These are phyloP conservation scores for Calonectria henricotiae DNA, from an alignment of 2,329 filamentous ascomycete genomes.

Conservation along the genomic window DNA sequence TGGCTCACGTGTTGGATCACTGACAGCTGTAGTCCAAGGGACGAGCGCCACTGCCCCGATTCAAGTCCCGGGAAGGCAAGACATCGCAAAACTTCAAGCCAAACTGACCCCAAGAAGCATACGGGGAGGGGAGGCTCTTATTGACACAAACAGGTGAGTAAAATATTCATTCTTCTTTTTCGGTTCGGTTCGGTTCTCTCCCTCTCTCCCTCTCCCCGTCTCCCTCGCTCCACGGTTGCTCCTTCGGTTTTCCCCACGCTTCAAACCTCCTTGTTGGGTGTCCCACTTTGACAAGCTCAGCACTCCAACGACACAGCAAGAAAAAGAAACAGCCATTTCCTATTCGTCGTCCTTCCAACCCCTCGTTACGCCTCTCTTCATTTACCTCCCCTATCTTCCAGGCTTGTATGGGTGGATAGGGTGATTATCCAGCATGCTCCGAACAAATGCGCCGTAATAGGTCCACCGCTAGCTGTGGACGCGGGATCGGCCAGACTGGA, in stretches of 20 bases:
- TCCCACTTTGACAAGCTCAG: conserved; percentile 30
- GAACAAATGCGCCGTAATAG: conserved; percentile 44
- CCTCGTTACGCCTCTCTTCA: conserved; percentile 35
- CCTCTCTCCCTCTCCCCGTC: background rate
- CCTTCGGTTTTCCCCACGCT: too few species aligned
- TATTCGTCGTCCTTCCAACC: conserved; percentile 25
- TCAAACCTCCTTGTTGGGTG: background rate
- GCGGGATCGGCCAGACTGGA: conserved; percentile 19
- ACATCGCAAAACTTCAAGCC: conserved; percentile 19
- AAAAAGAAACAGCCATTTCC: conserved; percentile 1
- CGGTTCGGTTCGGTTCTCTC: background rate
- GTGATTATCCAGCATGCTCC: conserved; percentile 17
- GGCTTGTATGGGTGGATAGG: conserved; percentile 12
- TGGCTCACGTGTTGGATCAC: conserved; percentile 40
- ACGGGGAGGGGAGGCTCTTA: background rate
- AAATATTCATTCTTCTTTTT: conserved; percentile 1
- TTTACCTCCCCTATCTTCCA: conserved; percentile 31
- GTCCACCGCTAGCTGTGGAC: conserved; percentile 30
- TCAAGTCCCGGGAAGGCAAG: conserved; percentile 22
- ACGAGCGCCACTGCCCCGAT: conserved; percentile 37
- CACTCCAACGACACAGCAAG: background rate
- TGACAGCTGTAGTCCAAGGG: conserved; percentile 40
- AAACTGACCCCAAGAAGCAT: background rate
- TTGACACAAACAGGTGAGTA: conserved; percentile 19
- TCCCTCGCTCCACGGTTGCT: background rate